A percentile compares a stretch with the other conserved stretches of the same genome.
Evolutionary conservation across 169 alveolate species (phyloP).

Genomic region (Cryptosporidium felis): DNA sequence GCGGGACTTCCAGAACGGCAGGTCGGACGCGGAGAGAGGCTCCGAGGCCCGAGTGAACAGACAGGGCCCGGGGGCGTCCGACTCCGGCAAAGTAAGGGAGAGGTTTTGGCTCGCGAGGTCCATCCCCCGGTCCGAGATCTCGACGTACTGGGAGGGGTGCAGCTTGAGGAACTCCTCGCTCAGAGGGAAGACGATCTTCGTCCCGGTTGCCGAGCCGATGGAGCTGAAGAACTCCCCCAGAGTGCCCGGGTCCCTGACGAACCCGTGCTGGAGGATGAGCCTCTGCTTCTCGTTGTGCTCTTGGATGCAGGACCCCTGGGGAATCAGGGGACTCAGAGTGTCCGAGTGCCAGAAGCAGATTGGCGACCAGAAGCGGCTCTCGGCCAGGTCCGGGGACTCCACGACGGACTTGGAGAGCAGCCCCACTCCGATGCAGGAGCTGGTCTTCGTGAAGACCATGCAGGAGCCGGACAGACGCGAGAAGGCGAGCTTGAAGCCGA

Average conservation of each 20-base stretch:
- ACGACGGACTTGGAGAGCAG: constrained; percentile 76
- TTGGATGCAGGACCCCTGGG: not conserved
- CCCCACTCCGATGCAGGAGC: constrained; percentile 86
- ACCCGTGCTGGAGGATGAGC: constrained; percentile 10
- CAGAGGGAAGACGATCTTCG: constrained; percentile 6
- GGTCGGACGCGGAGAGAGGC: constrained; percentile 71
- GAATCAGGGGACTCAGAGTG: constrained; percentile 38
- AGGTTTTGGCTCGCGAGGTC: not conserved
- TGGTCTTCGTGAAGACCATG: constrained; percentile 87
- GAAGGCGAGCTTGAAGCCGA: constrained; percentile 88
- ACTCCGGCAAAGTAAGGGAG: not conserved
- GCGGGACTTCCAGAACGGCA: constrained; percentile 87
- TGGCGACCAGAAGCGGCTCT: constrained; percentile 20
- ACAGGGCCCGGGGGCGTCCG: not conserved
- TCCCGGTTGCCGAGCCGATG: constrained; percentile 9
- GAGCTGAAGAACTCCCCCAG: constrained; percentile 12
- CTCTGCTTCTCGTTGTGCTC: constrained; percentile 48
- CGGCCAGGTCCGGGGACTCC: constrained; percentile 1
- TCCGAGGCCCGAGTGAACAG: not conserved
- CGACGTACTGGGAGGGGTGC: constrained; percentile 24
- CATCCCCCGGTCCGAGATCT: constrained; percentile 21
- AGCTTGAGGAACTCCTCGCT: not conserved
- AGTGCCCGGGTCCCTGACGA: not conserved
- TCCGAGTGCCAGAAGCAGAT: constrained; percentile 50
- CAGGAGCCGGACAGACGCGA: constrained; percentile 86